These are phyloP conservation scores for Areca catechu DNA, from an alignment of 176 grass and related monocot genomes.

Conservation along the genomic window DNA sequence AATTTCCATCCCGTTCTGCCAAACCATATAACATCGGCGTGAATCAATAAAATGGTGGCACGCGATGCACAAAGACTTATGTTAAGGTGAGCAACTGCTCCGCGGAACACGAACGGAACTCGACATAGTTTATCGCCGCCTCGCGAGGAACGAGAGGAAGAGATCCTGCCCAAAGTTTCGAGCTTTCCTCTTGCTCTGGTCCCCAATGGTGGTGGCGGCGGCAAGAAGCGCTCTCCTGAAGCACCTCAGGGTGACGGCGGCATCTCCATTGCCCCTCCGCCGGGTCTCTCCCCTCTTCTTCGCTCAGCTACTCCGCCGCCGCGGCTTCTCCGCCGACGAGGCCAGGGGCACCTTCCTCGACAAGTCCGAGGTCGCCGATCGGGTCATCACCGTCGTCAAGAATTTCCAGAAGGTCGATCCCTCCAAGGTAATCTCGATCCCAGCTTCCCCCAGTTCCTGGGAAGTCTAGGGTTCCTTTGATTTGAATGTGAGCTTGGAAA, in stretches of 20 bases:
- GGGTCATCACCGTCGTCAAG: constrained; percentile 15
- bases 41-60: no score
- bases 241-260: constrained; percentile 1
- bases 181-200: no score
- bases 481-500: no score
- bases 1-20: no score
- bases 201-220: constrained; percentile 34
- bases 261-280: neutral
- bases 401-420: constrained; percentile 15
- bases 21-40: no score
- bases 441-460: neutral
- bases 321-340: constrained; percentile 5
- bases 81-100: no score
- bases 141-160: no score
- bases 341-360: constrained; percentile 10
- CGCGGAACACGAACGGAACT: no score
- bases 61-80: no score
- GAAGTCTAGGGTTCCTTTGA: neutral
- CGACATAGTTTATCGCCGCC: no score
- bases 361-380: constrained; percentile 13
- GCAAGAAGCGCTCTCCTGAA: constrained; percentile 8
- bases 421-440: constrained; percentile 8
- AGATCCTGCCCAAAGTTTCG: no score
- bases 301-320: neutral
- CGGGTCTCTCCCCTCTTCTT: neutral